phyloP scores from a whole-genome alignment of 108 stramenopile genomes.

The Thalassiosira profunda region DNA sequence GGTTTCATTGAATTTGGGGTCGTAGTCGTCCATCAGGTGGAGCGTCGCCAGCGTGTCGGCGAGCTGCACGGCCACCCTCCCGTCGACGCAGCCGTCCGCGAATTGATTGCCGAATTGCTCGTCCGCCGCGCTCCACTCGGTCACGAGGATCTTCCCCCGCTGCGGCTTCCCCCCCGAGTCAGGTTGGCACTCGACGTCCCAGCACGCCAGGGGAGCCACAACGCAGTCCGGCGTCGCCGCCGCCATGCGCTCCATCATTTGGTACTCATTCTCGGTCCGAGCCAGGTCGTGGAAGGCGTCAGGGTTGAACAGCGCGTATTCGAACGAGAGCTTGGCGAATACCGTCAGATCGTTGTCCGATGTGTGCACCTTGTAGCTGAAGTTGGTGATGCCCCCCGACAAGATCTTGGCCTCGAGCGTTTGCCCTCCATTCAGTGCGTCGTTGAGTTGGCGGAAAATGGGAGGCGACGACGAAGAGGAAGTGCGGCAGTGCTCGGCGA shows the following conservation, averaged over 20 bases:
- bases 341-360: neutral
- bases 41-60: neutral
- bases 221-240: neutral
- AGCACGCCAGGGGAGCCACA: neutral
- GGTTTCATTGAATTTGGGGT: neutral
- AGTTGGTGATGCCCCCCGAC: slow-evolving; percentile 10
- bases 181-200: neutral
- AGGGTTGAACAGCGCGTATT: slow-evolving; percentile 10
- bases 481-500: neutral
- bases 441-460: neutral
- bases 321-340: slow-evolving; percentile 15
- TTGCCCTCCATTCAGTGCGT: neutral
- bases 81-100: slow-evolving; percentile 1
- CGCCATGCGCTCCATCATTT: neutral
- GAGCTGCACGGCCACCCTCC: neutral
- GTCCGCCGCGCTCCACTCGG: slow-evolving; percentile 3
- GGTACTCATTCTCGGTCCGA: slow-evolving; percentile 9
- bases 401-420: slow-evolving; percentile 1
- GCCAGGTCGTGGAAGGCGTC: neutral
- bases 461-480: neutral
- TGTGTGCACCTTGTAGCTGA: slow-evolving; percentile 9
- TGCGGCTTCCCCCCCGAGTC: too few relatives aligned
- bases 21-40: neutral
- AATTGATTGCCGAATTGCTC: slow-evolving; percentile 9
- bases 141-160: neutral